Conservation (phyloP, 768 basidiomycete genomes). For the Auricularia heimuer region DNA sequence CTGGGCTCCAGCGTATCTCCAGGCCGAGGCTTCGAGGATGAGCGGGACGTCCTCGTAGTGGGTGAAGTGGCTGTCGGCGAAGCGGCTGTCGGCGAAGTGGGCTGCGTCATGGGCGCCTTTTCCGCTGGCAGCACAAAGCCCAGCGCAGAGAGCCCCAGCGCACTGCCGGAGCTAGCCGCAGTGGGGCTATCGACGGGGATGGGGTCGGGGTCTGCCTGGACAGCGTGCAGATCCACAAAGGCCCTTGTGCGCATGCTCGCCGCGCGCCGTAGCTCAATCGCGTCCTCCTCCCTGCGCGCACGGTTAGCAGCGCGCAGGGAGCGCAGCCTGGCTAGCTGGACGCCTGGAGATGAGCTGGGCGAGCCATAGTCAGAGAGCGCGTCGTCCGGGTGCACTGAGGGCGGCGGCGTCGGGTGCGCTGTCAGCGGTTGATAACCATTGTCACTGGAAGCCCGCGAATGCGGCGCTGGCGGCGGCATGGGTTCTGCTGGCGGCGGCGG, state of each 20-base stretch:
- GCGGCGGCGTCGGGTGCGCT: not conserved
- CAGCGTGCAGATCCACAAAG: not conserved
- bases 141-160: not conserved
- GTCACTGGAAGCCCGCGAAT: not conserved
- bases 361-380: not conserved
- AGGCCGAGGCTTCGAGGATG: not conserved
- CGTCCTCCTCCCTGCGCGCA: not conserved
- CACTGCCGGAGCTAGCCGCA: not conserved
- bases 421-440: not conserved
- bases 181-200: not conserved
- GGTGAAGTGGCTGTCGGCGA: not conserved
- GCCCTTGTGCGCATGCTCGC: not conserved
- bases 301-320: not conserved
- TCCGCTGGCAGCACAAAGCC: not conserved
- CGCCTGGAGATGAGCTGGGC: not conserved
- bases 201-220: not conserved
- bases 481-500: constrained; percentile 13
- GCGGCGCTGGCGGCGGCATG: not conserved
- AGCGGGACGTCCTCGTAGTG: not conserved
- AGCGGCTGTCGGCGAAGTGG: not conserved
- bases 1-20: not conserved
- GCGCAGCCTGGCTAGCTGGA: not conserved
- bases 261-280: not conserved
- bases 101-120: not conserved
- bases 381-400: not conserved